phyloP scores from a whole-genome alignment of 371 early-diverging fungal species.

The Quaeritorhiza haematococci region DNA sequence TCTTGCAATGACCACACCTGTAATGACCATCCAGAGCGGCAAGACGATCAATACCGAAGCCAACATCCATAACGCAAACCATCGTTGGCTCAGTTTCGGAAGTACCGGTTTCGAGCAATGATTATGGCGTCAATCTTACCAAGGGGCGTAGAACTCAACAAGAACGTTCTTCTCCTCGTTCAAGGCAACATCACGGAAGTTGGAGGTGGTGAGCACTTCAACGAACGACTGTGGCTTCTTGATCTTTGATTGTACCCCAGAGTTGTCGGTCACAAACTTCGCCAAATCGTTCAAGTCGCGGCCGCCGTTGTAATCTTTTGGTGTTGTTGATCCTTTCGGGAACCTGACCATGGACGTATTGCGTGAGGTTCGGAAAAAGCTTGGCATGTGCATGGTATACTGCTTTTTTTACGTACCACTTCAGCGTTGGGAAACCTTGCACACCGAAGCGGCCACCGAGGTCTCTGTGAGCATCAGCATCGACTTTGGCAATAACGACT shows the following conservation, averaged over 20 bases:
- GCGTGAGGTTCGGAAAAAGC: too few species aligned
- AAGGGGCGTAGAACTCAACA: constrained; percentile 82
- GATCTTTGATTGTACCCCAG: constrained; percentile 64
- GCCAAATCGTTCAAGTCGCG: constrained; percentile 75
- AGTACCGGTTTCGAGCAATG: not conserved
- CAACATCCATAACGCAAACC: too few species aligned
- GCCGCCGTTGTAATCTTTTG: constrained; percentile 75
- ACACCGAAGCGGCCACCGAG: constrained; percentile 69
- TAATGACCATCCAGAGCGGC: not conserved
- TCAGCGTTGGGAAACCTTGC: constrained; percentile 83
- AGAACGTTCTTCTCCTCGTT: constrained; percentile 58
- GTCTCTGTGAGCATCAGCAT: constrained; percentile 80
- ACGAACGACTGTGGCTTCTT: constrained; percentile 54
- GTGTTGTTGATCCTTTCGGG: constrained; percentile 64
- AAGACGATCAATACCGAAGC: not conserved
- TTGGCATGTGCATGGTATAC: too few species aligned
- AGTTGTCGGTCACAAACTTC: constrained; percentile 71
- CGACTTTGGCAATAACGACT: constrained; percentile 84
- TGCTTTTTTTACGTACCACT: constrained; percentile 58
- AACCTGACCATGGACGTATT: too few species aligned
- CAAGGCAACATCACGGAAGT: constrained; percentile 63
- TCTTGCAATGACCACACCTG: constrained; percentile 81
- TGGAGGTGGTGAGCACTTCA: constrained; percentile 52
- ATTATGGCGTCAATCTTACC: too few species aligned
- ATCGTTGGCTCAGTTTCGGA: too few species aligned